These are phyloP conservation scores for Aphanoascus verrucosus DNA, from an alignment of 2,329 filamentous ascomycete species.

Conservation along the genomic window DNA sequence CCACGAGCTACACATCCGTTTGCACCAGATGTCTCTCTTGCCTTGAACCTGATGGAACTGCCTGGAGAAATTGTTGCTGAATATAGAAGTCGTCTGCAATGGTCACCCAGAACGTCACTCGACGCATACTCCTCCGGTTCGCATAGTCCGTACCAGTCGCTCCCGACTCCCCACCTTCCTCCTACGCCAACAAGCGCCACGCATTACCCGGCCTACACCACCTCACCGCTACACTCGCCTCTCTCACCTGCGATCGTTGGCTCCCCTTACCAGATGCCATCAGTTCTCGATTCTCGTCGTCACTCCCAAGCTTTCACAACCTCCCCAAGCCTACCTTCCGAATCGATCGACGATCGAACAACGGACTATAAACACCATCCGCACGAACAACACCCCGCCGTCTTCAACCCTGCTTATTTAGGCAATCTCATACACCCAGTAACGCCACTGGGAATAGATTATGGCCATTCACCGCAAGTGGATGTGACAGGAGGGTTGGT, in stretches of 20 bases:
- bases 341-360: slow-evolving; percentile 25
- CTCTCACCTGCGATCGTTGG: slow-evolving; percentile 29
- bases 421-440: slow-evolving; percentile 27
- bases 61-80: slow-evolving; percentile 58
- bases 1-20: slow-evolving; percentile 52
- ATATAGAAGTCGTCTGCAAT: slow-evolving; percentile 60
- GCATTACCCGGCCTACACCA: slow-evolving; percentile 31
- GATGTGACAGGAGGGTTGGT: slow-evolving; percentile 26
- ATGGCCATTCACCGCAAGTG: slow-evolving; percentile 26
- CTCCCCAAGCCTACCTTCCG: slow-evolving; percentile 29
- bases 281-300: slow-evolving; percentile 26
- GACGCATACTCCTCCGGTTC: slow-evolving; percentile 29
- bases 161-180: slow-evolving; percentile 25
- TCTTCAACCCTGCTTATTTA: slow-evolving; percentile 31
- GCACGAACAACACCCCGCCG: slow-evolving; percentile 26
- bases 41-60: slow-evolving; percentile 59
- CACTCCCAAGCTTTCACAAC: slow-evolving; percentile 27
- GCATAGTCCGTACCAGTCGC: slow-evolving; percentile 26
- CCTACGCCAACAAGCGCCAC: slow-evolving; percentile 30
- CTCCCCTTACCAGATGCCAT: slow-evolving; percentile 29
- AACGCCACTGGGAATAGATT: slow-evolving; percentile 22
- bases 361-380: slow-evolving; percentile 25
- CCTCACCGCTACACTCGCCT: slow-evolving; percentile 33
- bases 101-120: slow-evolving; percentile 36
- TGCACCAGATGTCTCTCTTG: slow-evolving; percentile 50